These are phyloP conservation scores for Fonsecaea pugnacius DNA, from an alignment of 2,329 filamentous ascomycete species.

Conservation along the genomic window DNA sequence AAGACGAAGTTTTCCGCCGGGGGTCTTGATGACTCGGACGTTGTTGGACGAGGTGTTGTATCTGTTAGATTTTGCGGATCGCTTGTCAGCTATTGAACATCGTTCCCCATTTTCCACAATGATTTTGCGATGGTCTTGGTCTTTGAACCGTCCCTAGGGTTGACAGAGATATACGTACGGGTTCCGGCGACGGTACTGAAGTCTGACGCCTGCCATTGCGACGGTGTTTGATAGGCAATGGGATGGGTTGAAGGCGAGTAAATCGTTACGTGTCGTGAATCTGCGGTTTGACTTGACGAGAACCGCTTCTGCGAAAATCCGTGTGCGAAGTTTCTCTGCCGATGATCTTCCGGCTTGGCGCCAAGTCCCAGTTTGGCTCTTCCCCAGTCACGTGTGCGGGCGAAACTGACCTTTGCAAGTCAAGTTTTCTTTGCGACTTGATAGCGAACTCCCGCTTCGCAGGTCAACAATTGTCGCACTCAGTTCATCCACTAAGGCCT, in stretches of 20 bases:
- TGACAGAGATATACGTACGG: constrained; percentile 62
- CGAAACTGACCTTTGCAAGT: not conserved
- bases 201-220: constrained; percentile 38
- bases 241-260: constrained; percentile 13
- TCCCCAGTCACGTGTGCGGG: constrained; percentile 12
- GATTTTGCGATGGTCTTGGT: not conserved
- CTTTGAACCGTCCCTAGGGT: constrained; percentile 11
- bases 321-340: constrained; percentile 5
- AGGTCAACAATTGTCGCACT: not conserved
- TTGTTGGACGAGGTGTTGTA: constrained; percentile 99
- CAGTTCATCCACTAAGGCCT: not conserved
- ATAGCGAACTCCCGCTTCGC: not conserved
- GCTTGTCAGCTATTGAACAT: constrained; percentile 13
- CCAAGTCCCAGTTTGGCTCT: not conserved
- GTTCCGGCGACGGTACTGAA: constrained; percentile 73
- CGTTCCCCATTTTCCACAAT: not conserved
- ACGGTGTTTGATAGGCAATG: constrained; percentile 32
- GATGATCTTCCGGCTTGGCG: constrained; percentile 1
- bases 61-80: constrained; percentile 52
- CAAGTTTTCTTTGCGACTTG: not conserved
- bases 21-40: constrained; percentile 93
- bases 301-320: constrained; percentile 6
- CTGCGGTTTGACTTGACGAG: constrained; percentile 18
- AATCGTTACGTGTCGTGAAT: constrained; percentile 22
- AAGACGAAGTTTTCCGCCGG: constrained; percentile 91